Percentiles rank a stretch among this genome's conserved stretches.
These are phyloP conservation scores for Pulicaria dysenterica DNA, from an alignment of 129 eudicot genomes.

Conservation along the genomic window DNA sequence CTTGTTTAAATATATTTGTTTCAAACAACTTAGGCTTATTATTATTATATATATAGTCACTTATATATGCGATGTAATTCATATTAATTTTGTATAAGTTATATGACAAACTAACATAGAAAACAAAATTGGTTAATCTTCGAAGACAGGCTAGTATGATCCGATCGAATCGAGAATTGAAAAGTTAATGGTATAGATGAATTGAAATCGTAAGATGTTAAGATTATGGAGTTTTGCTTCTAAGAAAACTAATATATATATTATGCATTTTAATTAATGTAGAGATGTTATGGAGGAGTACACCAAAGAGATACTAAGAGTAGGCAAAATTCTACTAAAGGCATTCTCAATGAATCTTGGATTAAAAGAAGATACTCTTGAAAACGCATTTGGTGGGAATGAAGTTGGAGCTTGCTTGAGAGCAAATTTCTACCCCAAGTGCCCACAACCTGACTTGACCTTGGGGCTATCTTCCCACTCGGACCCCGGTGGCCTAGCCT, in stretches of 20 bases:
- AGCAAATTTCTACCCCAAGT: conserved; percentile 79
- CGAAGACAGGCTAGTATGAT: no score
- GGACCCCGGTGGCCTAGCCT: conserved; percentile 86
- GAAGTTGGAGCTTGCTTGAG: conserved; percentile 71
- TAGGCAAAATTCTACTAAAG: conserved; percentile 55
- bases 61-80: no score
- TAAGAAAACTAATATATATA: no score
- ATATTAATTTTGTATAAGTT: no score
- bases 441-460: conserved; percentile 86
- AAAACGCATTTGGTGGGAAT: conserved; percentile 73
- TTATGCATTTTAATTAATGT: conserved; percentile 9
- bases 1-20: background rate
- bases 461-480: conserved; percentile 82
- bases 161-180: no score
- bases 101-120: no score
- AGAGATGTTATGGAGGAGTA: conserved; percentile 77
- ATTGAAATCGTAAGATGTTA: no score
- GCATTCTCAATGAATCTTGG: conserved; percentile 61
- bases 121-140: no score
- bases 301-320: conserved; percentile 48
- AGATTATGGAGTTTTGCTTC: no score
- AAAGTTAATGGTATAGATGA: no score
- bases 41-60: no score
- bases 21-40: no score
- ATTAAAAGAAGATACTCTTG: conserved; percentile 49